Conservation (phyloP, 257 asterid species). For the Nicotiana sylvestris region DNA sequence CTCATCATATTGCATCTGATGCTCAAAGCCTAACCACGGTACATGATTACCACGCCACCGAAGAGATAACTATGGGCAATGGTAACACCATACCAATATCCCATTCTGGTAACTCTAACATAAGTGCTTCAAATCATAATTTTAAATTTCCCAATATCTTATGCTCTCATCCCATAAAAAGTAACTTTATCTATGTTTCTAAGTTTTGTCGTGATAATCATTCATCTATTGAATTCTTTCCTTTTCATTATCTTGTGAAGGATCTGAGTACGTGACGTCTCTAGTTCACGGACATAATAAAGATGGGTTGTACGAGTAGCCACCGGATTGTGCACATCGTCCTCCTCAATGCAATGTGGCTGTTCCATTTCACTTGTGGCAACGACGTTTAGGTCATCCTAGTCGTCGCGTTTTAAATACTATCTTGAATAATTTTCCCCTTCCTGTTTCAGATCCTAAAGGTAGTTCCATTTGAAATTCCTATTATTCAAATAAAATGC, state of each 20-base stretch:
- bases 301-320: neutral
- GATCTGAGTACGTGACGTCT: neutral
- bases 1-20: neutral
- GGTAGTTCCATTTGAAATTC: too few species aligned
- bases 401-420: too few species aligned
- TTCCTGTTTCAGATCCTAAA: too few species aligned
- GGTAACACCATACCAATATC: neutral
- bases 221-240: too few species aligned
- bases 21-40: neutral
- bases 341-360: too few species aligned
- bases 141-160: neutral
- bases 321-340: neutral
- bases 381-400: too few species aligned
- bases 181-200: neutral
- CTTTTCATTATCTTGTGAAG: neutral
- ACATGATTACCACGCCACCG: neutral
- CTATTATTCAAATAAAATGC: too few species aligned
- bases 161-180: neutral
- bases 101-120: neutral
- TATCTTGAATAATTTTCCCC: too few species aligned
- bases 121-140: neutral
- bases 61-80: neutral
- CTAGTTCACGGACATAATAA: neutral
- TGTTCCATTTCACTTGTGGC: too few species aligned
- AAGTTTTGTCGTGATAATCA: neutral